Percentiles rank a stretch among this genome's conserved stretches.
These are phyloP conservation scores for Haberlea rhodopensis DNA, from an alignment of 257 asterid species.

Conservation along the genomic window DNA sequence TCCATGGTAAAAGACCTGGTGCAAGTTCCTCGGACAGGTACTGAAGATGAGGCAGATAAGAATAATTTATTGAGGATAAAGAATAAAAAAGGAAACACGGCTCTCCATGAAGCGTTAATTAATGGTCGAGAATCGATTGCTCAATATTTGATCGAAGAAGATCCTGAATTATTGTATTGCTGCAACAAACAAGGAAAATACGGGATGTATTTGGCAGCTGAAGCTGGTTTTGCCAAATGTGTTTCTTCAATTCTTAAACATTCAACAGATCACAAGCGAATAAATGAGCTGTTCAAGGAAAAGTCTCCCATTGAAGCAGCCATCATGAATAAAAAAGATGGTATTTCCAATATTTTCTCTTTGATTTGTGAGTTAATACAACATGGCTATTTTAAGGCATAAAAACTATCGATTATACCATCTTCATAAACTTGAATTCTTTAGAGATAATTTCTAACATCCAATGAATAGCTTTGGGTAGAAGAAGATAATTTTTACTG, in stretches of 20 bases:
- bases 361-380: too few relatives aligned
- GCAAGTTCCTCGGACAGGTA: neutral
- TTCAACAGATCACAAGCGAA: neutral
- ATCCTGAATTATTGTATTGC: constrained; percentile 15
- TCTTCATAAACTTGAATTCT: neutral
- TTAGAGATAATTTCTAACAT: too few relatives aligned
- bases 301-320: constrained; percentile 28
- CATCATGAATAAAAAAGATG: constrained; percentile 11
- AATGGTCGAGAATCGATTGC: constrained; percentile 11
- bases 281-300: neutral
- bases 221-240: constrained; percentile 26
- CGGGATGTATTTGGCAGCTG: constrained; percentile 33
- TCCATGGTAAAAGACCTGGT: constrained; percentile 16
- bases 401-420: neutral
- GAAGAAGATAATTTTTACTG: neutral
- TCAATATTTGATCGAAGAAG: constrained; percentile 18
- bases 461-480: neutral
- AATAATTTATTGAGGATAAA: constrained; percentile 3
- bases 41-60: neutral
- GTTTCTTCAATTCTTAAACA: constrained; percentile 16
- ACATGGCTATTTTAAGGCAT: too few relatives aligned
- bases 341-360: constrained; percentile 4
- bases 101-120: constrained; percentile 30
- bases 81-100: constrained; percentile 29
- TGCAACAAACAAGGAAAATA: constrained; percentile 25